Conservation (phyloP, 1,284 basidiomycete genomes). For the Leucoagaricus sp. region DNA sequence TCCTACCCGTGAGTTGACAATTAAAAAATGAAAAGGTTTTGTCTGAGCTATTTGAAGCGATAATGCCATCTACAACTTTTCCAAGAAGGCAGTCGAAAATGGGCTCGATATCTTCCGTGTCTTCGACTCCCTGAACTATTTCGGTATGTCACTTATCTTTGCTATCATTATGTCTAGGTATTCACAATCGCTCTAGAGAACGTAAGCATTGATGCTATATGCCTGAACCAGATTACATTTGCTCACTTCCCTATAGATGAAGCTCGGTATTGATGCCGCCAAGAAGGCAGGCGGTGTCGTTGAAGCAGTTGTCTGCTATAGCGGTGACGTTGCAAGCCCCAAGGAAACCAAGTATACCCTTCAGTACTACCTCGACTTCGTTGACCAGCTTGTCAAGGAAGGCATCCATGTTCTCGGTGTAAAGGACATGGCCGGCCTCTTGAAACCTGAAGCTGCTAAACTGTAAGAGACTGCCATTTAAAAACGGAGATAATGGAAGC, state of each 20-base stretch:
- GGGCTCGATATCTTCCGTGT: slow-evolving; percentile 99
- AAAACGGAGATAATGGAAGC: background rate
- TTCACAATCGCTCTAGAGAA: slow-evolving; percentile 49
- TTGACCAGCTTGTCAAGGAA: slow-evolving; percentile 91
- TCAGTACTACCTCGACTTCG: slow-evolving; percentile 96
- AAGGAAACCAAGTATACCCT: slow-evolving; percentile 98
- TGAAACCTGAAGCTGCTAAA: slow-evolving; percentile 94
- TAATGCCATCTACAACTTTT: slow-evolving; percentile 99
- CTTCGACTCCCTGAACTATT: slow-evolving; percentile 98
- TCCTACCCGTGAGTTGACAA: slow-evolving; percentile 84
- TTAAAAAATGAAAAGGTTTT: background rate
- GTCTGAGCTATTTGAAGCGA: slow-evolving; percentile 54
- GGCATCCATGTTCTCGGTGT: slow-evolving; percentile 98
- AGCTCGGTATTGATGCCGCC: slow-evolving; percentile 96
- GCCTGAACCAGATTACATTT: slow-evolving; percentile 10
- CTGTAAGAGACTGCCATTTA: slow-evolving; percentile 50
- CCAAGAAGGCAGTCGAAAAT: slow-evolving; percentile 97
- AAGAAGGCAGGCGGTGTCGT: slow-evolving; percentile 99
- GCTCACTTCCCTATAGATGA: slow-evolving; percentile 59
- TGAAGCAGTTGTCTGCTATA: slow-evolving; percentile 98
- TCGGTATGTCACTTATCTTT: slow-evolving; percentile 57
- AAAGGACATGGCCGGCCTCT: slow-evolving; percentile 99
- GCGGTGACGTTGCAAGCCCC: slow-evolving; percentile 94
- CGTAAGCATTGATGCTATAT: slow-evolving; percentile 36
- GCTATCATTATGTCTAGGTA: background rate